These are phyloP conservation scores for Botrytis fragariae DNA, from an alignment of 2,329 filamentous ascomycete species.

Conservation along the genomic window DNA sequence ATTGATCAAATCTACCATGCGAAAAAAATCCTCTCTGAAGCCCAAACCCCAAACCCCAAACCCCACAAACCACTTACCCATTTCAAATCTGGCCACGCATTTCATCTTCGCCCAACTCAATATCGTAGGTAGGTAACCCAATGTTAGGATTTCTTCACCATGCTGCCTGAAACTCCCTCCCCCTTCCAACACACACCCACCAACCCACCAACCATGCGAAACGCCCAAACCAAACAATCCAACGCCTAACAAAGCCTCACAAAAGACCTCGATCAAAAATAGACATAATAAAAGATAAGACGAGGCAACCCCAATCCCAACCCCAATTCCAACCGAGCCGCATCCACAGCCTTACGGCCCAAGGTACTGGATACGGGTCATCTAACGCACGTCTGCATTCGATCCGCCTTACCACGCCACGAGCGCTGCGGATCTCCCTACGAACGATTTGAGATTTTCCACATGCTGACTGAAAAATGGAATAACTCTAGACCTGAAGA, in stretches of 20 bases:
- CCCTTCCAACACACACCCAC: too few relatives aligned
- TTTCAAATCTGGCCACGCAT: not conserved
- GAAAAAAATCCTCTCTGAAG: too few relatives aligned
- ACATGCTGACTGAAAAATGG: not conserved
- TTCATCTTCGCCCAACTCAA: too few relatives aligned
- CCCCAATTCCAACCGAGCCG: too few relatives aligned
- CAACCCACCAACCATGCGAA: not conserved
- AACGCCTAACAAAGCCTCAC: not conserved
- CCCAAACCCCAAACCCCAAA: not conserved
- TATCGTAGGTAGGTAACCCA: too few relatives aligned
- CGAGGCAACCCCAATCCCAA: not conserved
- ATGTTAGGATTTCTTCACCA: not conserved
- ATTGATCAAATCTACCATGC: not conserved
- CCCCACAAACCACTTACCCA: not conserved
- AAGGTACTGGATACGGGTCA: not conserved
- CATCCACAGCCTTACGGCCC: constrained; percentile 1
- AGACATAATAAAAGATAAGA: not conserved
- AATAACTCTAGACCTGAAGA: not conserved
- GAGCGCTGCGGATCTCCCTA: rapidly evolving
- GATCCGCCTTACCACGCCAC: not conserved
- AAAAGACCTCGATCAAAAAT: too few relatives aligned
- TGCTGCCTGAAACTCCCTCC: not conserved
- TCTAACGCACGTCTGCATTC: not conserved
- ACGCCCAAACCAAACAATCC: not conserved
- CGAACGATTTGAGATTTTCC: not conserved